Base-by-base conservation (phyloP, 495 filamentous ascomycete species). In the Penicillium riverlandense region DNA sequence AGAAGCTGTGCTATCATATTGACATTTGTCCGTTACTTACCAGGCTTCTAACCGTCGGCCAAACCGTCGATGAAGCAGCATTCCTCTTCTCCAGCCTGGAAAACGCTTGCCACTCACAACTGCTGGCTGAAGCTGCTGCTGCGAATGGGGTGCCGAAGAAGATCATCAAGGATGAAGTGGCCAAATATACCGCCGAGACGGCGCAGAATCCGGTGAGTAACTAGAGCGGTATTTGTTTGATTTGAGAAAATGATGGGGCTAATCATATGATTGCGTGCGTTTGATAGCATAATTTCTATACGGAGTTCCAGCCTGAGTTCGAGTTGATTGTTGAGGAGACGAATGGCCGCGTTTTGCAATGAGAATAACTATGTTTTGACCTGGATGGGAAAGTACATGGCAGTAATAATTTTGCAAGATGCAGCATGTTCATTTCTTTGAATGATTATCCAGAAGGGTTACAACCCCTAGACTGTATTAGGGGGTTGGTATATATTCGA, bases 21-120 rank as follows among this genome's bases (percentile, higher is more conserved):
- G 38, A 56, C 27, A 16, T 13, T 22, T 22, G 22, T 22, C 22
- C 22, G 22, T 22, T 3, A 22, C 22, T 22, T 22, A 22, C 22
- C 3, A 71, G 68, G 16, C 62, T 85, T 16, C 55, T 84, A 11
- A 84, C 82, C 12, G 78, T 82, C 1, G 81, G 82, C 6, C 63
- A 66, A 9, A 82, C 73, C 8, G 77, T 86, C 11, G 82, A 84
- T 45, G 81, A 81, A 48, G 82, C 81, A 0, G 82, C 79, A 1
- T 83, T 82, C 50, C 80, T 82, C 66, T 85, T 84, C 49, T 67
- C 79, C 14, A 79, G 76, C 49, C 61, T 86, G 15, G 82, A 86
- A 43, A 72, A 79, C 50, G 77, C 77, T 16, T 86, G 81, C 47
- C 79, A 83, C 36, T 76, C 78, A 8, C 82, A 86, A 54, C 61